Conservation (phyloP, 2,329 filamentous ascomycete genomes). For the Ceratocystis ficicola region DNA sequence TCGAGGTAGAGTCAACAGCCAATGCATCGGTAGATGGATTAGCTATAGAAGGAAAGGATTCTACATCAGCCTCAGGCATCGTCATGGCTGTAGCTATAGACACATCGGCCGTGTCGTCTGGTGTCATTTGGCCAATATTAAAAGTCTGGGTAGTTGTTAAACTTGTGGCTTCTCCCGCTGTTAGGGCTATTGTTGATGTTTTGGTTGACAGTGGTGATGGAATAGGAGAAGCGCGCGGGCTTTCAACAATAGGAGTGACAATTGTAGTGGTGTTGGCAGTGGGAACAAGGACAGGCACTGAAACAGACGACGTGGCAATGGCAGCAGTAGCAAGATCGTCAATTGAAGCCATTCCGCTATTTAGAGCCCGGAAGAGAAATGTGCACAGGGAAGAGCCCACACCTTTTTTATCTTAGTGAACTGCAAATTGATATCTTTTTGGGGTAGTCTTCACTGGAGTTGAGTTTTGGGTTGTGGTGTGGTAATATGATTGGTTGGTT, state of each 20-base stretch:
- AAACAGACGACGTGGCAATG: slow-evolving; percentile 32
- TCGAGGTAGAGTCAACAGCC: neutral
- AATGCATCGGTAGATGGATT: neutral
- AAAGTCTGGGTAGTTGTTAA: neutral
- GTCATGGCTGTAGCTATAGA: slow-evolving; percentile 9
- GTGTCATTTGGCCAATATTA: neutral
- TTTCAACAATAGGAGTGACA: neutral
- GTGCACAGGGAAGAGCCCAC: neutral
- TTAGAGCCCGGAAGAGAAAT: neutral
- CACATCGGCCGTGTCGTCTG: slow-evolving; percentile 15
- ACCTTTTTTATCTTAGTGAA: neutral
- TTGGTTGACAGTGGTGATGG: neutral
- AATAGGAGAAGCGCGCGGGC: neutral
- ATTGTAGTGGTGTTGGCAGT: slow-evolving; percentile 23
- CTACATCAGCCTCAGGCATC: neutral
- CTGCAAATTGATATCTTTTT: neutral
- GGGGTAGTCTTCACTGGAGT: no score
- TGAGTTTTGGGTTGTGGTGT: no score
- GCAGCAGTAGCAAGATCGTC: slow-evolving; percentile 40
- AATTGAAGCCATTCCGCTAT: slow-evolving; percentile 34
- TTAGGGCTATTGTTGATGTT: neutral
- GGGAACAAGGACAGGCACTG: slow-evolving; percentile 25
- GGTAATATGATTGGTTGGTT: no score
- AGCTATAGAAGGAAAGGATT: neutral
- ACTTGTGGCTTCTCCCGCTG: neutral